Evolutionary conservation across 306 rosid species (phyloP).

Genomic region (Benincasa hispida): DNA sequence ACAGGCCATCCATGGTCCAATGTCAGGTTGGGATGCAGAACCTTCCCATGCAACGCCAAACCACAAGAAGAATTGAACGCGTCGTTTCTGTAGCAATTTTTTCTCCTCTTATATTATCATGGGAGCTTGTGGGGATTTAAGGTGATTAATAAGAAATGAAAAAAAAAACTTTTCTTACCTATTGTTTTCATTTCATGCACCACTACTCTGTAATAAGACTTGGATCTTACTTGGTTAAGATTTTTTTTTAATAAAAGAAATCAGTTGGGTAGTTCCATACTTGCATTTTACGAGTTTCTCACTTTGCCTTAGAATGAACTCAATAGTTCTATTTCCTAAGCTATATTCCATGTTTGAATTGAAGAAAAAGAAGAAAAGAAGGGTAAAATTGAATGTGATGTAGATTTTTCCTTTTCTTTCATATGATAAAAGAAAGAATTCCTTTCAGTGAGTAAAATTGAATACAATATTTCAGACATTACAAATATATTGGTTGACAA

Average conservation of each 20-base stretch:
- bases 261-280: neutral
- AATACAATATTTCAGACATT: neutral
- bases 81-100: neutral
- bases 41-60: neutral
- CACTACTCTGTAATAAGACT: neutral
- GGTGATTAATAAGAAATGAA: conserved; percentile 3
- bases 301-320: neutral
- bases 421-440: neutral
- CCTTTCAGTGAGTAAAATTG: neutral
- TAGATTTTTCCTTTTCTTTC: neutral
- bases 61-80: neutral
- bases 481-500: neutral
- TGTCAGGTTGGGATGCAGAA: conserved; percentile 1
- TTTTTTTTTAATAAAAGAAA: neutral
- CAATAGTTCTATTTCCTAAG: neutral
- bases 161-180: neutral
- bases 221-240: neutral
- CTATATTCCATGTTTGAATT: neutral
- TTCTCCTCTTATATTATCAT: neutral
- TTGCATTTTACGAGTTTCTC: neutral
- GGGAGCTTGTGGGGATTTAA: neutral
- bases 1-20: conserved; percentile 12
- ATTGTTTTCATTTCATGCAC: neutral
- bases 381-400: neutral
- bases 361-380: neutral